phyloP scores from a whole-genome alignment of 1,284 basidiomycete genomes.

The Omphalotus olearius region DNA sequence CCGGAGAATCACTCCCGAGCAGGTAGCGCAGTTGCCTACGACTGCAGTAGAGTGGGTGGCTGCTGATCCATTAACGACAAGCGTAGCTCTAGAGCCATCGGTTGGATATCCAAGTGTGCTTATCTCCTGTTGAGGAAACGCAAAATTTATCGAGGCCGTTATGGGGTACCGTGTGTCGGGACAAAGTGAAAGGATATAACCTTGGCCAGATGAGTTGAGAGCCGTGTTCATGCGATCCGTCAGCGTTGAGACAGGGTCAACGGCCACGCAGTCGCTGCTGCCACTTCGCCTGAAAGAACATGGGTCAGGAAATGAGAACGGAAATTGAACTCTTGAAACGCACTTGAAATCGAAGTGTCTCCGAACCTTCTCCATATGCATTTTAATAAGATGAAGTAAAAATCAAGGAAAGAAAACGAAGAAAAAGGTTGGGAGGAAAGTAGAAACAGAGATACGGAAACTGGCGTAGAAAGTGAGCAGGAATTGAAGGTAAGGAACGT shows the following conservation, averaged over 20 bases:
- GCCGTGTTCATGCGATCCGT: constrained; percentile 65
- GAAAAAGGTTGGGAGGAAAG: neutral
- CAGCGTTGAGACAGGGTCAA: constrained; percentile 59
- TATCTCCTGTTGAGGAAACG: constrained; percentile 70
- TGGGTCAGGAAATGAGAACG: neutral
- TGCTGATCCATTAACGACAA: constrained; percentile 46
- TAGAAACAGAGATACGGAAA: too few species aligned
- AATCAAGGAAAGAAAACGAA: neutral
- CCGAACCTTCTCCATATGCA: neutral
- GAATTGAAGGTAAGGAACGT: constrained; percentile 2
- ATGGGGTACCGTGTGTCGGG: constrained; percentile 58
- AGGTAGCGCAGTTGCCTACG: constrained; percentile 56
- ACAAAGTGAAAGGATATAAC: constrained; percentile 65
- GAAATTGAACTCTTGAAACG: neutral
- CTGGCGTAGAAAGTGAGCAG: neutral
- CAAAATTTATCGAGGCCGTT: constrained; percentile 59
- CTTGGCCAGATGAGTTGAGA: constrained; percentile 59
- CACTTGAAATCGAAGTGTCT: neutral
- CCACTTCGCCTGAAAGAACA: neutral
- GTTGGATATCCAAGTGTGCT: constrained; percentile 73
- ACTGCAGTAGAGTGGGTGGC: constrained; percentile 65
- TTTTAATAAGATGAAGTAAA: neutral
- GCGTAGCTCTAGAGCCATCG: constrained; percentile 29
- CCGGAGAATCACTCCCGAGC: constrained; percentile 56
- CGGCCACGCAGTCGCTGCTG: constrained; percentile 37